A percentile compares a stretch with the other conserved stretches of the same genome.
These are phyloP conservation scores for Lentinula sp. DNA, from an alignment of 768 basidiomycete genomes.

Conservation along the genomic window DNA sequence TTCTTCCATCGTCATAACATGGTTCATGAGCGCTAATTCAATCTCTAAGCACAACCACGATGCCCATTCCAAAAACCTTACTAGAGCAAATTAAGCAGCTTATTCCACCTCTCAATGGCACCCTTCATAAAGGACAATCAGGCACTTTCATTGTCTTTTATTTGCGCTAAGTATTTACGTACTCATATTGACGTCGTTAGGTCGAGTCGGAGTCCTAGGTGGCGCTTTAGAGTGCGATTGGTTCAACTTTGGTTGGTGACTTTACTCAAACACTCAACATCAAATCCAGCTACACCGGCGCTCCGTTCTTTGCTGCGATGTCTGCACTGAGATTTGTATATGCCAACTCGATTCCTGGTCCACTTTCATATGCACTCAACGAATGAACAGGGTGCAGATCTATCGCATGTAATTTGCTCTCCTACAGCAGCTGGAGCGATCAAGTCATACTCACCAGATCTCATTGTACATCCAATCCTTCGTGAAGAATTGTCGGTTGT, in stretches of 20 bases:
- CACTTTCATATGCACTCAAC: neutral
- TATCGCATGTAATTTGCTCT: conserved; percentile 96
- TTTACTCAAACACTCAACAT: neutral
- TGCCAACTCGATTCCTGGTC: conserved; percentile 4
- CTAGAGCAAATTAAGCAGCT: conserved; percentile 72
- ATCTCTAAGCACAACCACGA: conserved; percentile 17
- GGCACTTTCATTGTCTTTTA: conserved; percentile 35
- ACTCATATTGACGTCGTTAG: conserved; percentile 24
- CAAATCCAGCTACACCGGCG: conserved; percentile 79
- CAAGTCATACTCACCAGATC: conserved; percentile 94
- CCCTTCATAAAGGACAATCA: conserved; percentile 93
- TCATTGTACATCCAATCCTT: conserved; percentile 95
- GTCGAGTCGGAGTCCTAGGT: conserved; percentile 89
- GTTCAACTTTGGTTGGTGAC: neutral
- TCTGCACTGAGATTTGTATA: conserved; percentile 80
- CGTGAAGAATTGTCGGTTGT: conserved; percentile 52
- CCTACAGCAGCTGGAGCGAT: conserved; percentile 89
- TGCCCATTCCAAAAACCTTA: conserved; percentile 58
- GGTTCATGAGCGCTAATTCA: neutral
- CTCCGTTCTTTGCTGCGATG: conserved; percentile 93
- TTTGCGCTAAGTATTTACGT: neutral
- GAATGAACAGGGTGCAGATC: conserved; percentile 68
- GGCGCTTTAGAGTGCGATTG: conserved; percentile 79
- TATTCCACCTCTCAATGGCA: conserved; percentile 85
- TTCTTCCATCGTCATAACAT: neutral